These are phyloP conservation scores for Mangifera indica DNA, from an alignment of 345 rosid species.

Conservation along the genomic window DNA sequence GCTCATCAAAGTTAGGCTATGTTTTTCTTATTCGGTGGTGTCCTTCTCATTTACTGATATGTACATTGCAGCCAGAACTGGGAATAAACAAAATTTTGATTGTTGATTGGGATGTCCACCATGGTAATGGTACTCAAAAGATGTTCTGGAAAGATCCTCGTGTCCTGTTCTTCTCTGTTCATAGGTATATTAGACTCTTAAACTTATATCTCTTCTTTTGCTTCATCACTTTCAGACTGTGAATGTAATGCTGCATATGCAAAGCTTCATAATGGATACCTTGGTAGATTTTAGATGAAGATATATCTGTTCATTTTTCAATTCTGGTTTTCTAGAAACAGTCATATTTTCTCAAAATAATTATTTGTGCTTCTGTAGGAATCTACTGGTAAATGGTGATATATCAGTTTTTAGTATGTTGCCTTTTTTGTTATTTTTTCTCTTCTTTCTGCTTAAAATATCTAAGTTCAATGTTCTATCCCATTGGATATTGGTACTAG, in stretches of 20 bases:
- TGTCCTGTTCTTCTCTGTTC: conserved; percentile 94
- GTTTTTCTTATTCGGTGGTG: conserved; percentile 11
- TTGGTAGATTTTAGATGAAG: not conserved
- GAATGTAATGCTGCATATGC: not conserved
- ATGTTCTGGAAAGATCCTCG: conserved; percentile 89
- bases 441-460: not conserved
- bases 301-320: conserved; percentile 12
- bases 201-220: conserved; percentile 13
- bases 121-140: conserved; percentile 95
- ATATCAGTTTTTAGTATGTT: not conserved
- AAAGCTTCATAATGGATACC: not conserved
- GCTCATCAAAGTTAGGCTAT: not conserved
- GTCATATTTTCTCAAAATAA: not conserved
- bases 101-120: conserved; percentile 99
- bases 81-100: conserved; percentile 76
- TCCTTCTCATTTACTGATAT: not conserved
- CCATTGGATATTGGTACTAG: not conserved
- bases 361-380: conserved; percentile 3
- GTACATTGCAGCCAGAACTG: conserved; percentile 53
- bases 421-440: not conserved
- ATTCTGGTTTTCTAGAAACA: not conserved
- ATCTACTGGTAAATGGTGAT: not conserved
- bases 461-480: not conserved
- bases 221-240: not conserved
- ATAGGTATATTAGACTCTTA: conserved; percentile 51